Evolutionary conservation across 2,329 filamentous ascomycete genomes (phyloP).

Genomic region (Fusarium sp.): DNA sequence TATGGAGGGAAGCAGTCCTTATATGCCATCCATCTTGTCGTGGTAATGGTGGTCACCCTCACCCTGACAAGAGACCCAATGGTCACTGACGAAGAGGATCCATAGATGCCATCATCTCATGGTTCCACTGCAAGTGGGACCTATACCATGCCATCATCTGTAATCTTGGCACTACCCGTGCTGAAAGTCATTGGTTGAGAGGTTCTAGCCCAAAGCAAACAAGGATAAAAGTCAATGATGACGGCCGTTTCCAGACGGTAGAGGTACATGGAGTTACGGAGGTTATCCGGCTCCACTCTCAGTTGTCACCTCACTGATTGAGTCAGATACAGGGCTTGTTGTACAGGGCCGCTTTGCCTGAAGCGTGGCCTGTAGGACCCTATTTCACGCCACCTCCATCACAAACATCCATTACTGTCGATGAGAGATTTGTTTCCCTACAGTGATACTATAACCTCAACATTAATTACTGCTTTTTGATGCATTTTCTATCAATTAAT

Average conservation of each 20-base stretch:
- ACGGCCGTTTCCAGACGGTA: neutral
- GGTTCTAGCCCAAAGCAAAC: neutral
- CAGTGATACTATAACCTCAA: too few species aligned
- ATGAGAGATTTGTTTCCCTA: neutral
- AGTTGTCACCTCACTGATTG: constrained; percentile 5
- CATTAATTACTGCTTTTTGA: too few species aligned
- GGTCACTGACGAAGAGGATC: neutral
- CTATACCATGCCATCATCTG: constrained; percentile 10
- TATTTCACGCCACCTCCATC: constrained; percentile 2
- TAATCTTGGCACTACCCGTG: constrained; percentile 3
- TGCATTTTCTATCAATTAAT: too few species aligned
- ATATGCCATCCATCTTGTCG: constrained; percentile 37
- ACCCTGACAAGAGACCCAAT: constrained; percentile 11
- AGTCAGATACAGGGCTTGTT: neutral
- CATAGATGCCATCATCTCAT: constrained; percentile 33
- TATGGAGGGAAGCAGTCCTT: constrained; percentile 30
- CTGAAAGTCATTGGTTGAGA: neutral
- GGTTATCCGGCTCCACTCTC: neutral
- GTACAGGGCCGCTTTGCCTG: constrained; percentile 2
- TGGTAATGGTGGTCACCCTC: neutral
- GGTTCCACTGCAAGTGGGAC: constrained; percentile 26
- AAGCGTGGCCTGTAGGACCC: neutral
- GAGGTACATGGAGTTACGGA: neutral
- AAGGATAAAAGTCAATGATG: neutral
- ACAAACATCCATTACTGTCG: neutral